Percentiles rank a stretch among this genome's conserved stretches.
phyloP scores from a whole-genome alignment of 306 rosid genomes.

The Myrica gale region DNA sequence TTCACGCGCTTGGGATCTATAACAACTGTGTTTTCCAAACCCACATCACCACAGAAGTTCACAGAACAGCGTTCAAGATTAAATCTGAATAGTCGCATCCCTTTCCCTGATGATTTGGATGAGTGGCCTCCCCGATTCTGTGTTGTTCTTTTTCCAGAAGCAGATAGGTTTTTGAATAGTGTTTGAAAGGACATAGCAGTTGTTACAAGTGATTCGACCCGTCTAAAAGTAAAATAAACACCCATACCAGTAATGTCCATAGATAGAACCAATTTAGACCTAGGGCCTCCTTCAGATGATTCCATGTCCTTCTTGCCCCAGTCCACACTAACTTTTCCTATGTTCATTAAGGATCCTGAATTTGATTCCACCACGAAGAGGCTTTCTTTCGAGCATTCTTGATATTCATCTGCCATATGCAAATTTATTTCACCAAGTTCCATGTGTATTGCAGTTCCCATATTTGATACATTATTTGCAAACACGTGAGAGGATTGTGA shows the following conservation, averaged over 20 bases:
- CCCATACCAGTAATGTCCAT: constrained; percentile 93
- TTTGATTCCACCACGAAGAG: constrained; percentile 84
- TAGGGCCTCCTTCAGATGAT: constrained; percentile 61
- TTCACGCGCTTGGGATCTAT: constrained; percentile 91
- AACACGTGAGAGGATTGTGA: constrained; percentile 87
- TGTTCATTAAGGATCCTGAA: constrained; percentile 79
- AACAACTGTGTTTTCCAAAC: constrained; percentile 67
- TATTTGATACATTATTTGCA: constrained; percentile 82
- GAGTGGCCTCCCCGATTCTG: constrained; percentile 57
- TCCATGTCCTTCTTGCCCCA: constrained; percentile 93
- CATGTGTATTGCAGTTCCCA: constrained; percentile 72
- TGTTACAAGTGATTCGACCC: constrained; percentile 78
- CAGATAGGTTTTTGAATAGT: constrained; percentile 57
- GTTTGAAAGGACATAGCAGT: constrained; percentile 77
- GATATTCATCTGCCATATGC: constrained; percentile 89
- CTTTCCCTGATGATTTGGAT: constrained; percentile 76
- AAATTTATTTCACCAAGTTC: constrained; percentile 96
- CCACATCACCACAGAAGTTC: constrained; percentile 70
- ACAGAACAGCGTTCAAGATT: constrained; percentile 82
- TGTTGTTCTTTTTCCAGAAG: constrained; percentile 54
- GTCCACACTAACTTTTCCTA: constrained; percentile 87
- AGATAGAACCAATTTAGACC: constrained; percentile 61
- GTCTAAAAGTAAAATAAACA: constrained; percentile 65
- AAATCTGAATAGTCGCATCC: constrained; percentile 66
- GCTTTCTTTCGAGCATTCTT: constrained; percentile 83